Base-by-base conservation (phyloP, 192 early-diverging fungal genomes). In the Coemansia biformis region DNA sequence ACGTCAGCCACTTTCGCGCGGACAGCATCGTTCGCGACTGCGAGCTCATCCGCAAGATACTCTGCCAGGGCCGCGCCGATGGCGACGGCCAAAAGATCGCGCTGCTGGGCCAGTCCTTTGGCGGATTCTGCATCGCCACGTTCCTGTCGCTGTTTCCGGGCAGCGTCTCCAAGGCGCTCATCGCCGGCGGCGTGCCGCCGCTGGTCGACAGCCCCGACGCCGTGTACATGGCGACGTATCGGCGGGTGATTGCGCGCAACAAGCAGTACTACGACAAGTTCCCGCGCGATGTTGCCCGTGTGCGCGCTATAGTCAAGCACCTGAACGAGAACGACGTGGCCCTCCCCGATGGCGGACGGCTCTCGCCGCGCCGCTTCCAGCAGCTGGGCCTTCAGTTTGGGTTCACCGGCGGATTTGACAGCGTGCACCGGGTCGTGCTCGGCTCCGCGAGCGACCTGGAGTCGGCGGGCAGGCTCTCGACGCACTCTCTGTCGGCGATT, bases 101-200 rank as follows among this genome's bases (percentile, higher is more conserved):
- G 8, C 61, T 86, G 14, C 54, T 86, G 15, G 84, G 84, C 30
- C 84, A 84, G 51, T 81, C 79, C 28, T 86, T 80, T 66, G 84
- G 84, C 50, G 84, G 84, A 1, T 86, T 86, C 58, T 86, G 82
- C 54, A 77, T 80, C 40, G 72, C 68, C 12, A 83, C 81, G 4
- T 86, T 82, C 31, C 67, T 86, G 36, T 82, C 80, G 21, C 48
- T 86, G 44, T 86, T 81, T 43, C 84, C 84, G 1, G 53, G 63
- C 18, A 81, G 80, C 16, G 47, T 86, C 29, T 63, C 79, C 14
- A 73, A 78, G 38, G 84, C 79, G 3, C 79, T 80, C 40, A 83
- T 86, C 46, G 82, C 84, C 8, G 84, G 84, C 23, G 84, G 84
- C 28, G 68, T 86, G 19, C 84, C 81, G 17, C 83, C 84, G n/a